Evolutionary conservation across 495 filamentous ascomycete species (phyloP).

Genomic region (Penicillium samsonianum): DNA sequence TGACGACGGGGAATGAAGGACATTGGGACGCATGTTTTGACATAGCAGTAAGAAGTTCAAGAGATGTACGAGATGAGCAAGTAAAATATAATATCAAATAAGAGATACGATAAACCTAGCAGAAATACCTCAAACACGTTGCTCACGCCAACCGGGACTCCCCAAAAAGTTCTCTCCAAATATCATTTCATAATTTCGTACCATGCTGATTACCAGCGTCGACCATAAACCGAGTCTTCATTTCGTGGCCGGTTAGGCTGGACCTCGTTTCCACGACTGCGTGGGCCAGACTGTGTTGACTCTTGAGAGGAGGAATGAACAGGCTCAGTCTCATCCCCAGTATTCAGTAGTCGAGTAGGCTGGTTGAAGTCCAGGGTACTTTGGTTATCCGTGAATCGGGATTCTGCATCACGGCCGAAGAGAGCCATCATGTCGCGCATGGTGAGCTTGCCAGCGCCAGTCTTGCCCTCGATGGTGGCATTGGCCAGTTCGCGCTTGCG

Average conservation of each 20-base stretch:
- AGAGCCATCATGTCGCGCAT: constrained; percentile 92
- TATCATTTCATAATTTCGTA: constrained; percentile 13
- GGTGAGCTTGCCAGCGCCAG: constrained; percentile 73
- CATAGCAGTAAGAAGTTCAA: not conserved
- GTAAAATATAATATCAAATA: constrained; percentile 5
- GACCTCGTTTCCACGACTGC: constrained; percentile 30
- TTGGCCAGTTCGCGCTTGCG: constrained; percentile 87
- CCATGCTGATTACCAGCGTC: constrained; percentile 42
- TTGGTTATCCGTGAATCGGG: constrained; percentile 38
- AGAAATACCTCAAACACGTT: not conserved
- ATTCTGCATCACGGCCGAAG: constrained; percentile 76
- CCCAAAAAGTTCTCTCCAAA: not conserved
- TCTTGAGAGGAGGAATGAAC: constrained; percentile 16
- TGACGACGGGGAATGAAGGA: not conserved
- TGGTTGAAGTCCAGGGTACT: constrained; percentile 34
- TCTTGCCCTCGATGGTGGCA: constrained; percentile 79
- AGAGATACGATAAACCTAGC: constrained; percentile 3
- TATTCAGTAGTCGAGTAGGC: constrained; percentile 29
- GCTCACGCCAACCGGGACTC: constrained; percentile 4
- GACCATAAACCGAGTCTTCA: constrained; percentile 48
- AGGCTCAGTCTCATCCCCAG: constrained; percentile 23
- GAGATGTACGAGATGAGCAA: not conserved
- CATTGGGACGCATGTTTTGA: not conserved
- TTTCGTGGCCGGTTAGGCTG: constrained; percentile 26
- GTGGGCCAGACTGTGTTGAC: constrained; percentile 25